phyloP scores from a whole-genome alignment of 768 basidiomycete genomes.

The Boletus sp. region DNA sequence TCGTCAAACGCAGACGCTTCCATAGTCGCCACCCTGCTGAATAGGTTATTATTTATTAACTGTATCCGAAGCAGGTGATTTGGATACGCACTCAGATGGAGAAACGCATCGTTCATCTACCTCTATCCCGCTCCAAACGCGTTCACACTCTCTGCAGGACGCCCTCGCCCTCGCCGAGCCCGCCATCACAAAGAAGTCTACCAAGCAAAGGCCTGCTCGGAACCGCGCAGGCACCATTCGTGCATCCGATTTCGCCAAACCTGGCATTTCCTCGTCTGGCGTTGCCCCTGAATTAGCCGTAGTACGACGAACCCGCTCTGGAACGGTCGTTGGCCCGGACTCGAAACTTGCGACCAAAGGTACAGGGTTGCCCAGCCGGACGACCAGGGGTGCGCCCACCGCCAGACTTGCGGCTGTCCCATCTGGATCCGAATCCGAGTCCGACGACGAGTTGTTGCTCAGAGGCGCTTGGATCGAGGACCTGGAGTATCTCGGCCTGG shows the following conservation, averaged over 20 bases:
- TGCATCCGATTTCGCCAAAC: conserved; percentile 41
- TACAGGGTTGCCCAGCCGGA: background rate
- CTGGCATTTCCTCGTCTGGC: conserved; percentile 4
- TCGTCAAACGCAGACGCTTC: background rate
- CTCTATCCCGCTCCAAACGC: background rate
- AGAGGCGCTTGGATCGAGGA: conserved; percentile 21
- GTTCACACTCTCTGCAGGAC: conserved; percentile 25
- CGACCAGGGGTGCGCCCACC: background rate
- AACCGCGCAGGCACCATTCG: conserved; percentile 51
- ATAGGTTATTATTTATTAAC: conserved; percentile 7
- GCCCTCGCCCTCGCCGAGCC: background rate
- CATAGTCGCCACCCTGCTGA: background rate
- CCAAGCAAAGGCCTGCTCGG: conserved; percentile 15
- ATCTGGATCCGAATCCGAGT: conserved; percentile 13
- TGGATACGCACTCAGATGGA: conserved; percentile 8
- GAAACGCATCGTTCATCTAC: background rate
- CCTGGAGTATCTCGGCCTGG: conserved; percentile 20
- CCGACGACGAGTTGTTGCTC: conserved; percentile 26
- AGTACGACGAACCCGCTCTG: conserved; percentile 45
- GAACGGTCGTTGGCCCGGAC: conserved; percentile 39
- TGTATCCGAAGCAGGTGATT: conserved; percentile 10
- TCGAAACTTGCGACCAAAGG: conserved; percentile 20
- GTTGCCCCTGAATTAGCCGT: background rate
- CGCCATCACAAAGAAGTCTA: conserved; percentile 13
- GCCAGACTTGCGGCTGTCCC: background rate